phyloP scores from a whole-genome alignment of 805 yeast genomes.

The Ogataea neopini region DNA sequence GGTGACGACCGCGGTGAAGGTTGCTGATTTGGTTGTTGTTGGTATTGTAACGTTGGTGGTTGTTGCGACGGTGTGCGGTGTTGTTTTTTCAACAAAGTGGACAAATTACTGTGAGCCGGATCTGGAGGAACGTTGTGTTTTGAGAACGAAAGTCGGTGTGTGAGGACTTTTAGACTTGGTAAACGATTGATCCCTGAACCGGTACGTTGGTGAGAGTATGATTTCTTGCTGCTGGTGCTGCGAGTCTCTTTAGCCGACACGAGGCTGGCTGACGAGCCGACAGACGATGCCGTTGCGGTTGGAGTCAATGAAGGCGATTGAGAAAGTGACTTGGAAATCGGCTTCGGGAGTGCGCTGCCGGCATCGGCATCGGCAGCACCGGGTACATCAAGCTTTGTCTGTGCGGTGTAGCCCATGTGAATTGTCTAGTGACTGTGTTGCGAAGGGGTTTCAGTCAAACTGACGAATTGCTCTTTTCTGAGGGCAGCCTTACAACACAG shows the following conservation, averaged over 20 bases:
- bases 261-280: conserved; percentile 13
- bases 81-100: conserved; percentile 23
- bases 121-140: conserved; percentile 25
- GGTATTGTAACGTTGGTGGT: not conserved
- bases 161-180: conserved; percentile 24
- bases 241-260: conserved; percentile 2
- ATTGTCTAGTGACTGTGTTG: not conserved
- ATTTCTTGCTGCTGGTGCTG: conserved; percentile 3
- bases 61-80: not conserved
- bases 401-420: not conserved
- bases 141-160: conserved; percentile 31
- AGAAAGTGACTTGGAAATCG: not conserved
- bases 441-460: not conserved
- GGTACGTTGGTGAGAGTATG: conserved; percentile 6
- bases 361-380: not conserved
- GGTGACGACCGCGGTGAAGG: conserved; percentile 2
- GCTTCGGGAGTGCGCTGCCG: not conserved
- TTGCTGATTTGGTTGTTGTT: not conserved
- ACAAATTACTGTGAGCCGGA: conserved; percentile 23
- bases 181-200: conserved; percentile 12
- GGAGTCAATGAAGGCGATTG: conserved; percentile 9
- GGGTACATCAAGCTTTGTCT: not conserved
- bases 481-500: conserved; percentile 7
- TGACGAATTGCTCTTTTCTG: conserved; percentile 1
- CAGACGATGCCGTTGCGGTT: conserved; percentile 6